phyloP scores from a whole-genome alignment of 2,329 filamentous ascomycete genomes.

The Paraphoma chrysanthemicola region DNA sequence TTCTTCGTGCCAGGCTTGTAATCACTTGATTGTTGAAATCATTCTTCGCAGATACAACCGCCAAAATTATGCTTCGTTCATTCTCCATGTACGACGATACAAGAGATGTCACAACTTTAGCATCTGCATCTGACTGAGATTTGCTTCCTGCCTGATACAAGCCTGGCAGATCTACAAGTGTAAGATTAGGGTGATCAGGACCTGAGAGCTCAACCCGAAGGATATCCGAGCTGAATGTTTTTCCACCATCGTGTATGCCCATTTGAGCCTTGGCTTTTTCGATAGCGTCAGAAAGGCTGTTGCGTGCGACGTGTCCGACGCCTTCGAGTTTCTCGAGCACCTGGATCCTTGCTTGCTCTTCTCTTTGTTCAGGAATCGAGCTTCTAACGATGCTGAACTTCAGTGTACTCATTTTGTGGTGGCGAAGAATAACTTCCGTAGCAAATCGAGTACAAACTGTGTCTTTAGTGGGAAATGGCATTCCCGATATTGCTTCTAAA shows the following conservation, averaged over 20 bases:
- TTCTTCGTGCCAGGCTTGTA: conserved; percentile 54
- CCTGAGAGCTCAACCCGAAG: conserved; percentile 34
- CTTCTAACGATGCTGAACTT: too few relatives aligned
- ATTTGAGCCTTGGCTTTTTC: conserved; percentile 60
- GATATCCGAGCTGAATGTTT: conserved; percentile 26
- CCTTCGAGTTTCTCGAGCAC: too few relatives aligned
- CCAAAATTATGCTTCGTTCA: conserved; percentile 65
- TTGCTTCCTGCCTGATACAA: conserved; percentile 44
- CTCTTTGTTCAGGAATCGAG: too few relatives aligned
- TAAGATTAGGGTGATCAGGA: conserved; percentile 31
- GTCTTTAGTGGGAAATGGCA: conserved; percentile 64
- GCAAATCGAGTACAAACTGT: conserved; percentile 67
- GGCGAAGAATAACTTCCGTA: conserved; percentile 64
- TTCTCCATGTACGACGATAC: conserved; percentile 63
- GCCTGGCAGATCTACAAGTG: conserved; percentile 48
- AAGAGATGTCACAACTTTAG: conserved; percentile 40
- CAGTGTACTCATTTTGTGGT: conserved; percentile 32
- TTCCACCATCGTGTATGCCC: conserved; percentile 38
- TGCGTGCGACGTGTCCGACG: conserved; percentile 2
- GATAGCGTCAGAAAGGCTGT: too few relatives aligned
- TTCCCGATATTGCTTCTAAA: conserved; percentile 52
- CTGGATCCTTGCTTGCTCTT: too few relatives aligned
- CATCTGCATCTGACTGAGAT: conserved; percentile 42
- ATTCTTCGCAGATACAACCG: conserved; percentile 50
- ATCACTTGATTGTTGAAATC: conserved; percentile 65